phyloP scores from a whole-genome alignment of 129 eudicot species.

The Erigeron canadensis region DNA sequence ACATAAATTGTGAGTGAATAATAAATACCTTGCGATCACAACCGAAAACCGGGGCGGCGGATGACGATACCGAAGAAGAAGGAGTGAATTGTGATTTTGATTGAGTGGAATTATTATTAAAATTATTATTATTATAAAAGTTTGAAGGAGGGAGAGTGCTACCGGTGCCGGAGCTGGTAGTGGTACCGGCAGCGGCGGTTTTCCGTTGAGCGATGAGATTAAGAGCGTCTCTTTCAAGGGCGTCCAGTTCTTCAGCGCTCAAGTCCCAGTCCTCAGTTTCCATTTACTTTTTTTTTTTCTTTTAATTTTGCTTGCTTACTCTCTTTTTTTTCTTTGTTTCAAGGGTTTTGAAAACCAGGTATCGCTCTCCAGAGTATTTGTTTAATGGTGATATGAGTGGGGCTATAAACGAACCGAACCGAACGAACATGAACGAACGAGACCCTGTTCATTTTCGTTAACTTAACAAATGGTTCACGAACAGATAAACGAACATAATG shows the following conservation, averaged over 20 bases:
- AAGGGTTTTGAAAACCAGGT: slow-evolving; percentile 19
- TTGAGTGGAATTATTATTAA: neutral
- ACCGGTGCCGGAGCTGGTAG: neutral
- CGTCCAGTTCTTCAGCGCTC: slow-evolving; percentile 72
- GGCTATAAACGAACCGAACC: too few species aligned
- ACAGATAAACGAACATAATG: too few species aligned
- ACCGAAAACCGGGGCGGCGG: slow-evolving; percentile 28
- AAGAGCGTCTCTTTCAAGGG: slow-evolving; percentile 69
- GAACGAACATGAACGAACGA: too few species aligned
- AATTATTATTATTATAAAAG: neutral
- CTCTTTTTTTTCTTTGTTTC: neutral
- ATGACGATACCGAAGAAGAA: slow-evolving; percentile 4
- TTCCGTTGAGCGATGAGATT: slow-evolving; percentile 58
- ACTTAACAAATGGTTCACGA: too few species aligned
- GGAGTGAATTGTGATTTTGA: slow-evolving; percentile 27
- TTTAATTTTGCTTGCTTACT: too few species aligned
- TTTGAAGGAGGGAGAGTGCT: slow-evolving; percentile 13
- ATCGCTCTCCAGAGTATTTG: neutral
- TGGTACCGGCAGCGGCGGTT: slow-evolving; percentile 18
- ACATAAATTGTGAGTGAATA: neutral
- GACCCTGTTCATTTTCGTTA: too few species aligned
- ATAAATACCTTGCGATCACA: slow-evolving; percentile 15
- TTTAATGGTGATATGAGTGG: neutral
- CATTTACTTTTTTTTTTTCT: slow-evolving; percentile 17
- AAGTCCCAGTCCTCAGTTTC: slow-evolving; percentile 67